Percentiles rank a stretch among this genome's conserved stretches.
These are phyloP conservation scores for Hanseniaspora uvarum DNA, from an alignment of 1,139 yeast genomes.

Conservation along the genomic window DNA sequence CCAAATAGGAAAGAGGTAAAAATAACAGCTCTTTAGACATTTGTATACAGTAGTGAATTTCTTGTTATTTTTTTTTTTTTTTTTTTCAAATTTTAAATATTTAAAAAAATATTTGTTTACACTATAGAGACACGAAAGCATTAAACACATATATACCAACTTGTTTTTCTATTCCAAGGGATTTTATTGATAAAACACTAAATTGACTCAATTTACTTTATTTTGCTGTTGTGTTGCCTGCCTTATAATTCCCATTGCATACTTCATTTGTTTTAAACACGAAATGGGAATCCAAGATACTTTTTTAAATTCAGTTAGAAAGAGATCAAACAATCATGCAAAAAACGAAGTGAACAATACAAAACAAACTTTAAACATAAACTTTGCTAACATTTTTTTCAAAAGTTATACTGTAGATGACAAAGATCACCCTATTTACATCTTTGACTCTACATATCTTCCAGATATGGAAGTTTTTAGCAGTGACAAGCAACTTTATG, in stretches of 20 bases:
- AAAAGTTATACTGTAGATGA: constrained; percentile 47
- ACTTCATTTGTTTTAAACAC: not conserved
- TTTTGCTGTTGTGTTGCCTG: not conserved
- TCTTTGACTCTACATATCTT: constrained; percentile 66
- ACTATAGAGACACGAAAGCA: not conserved
- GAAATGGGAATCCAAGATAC: constrained; percentile 14
- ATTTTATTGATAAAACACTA: not conserved
- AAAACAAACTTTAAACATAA: constrained; percentile 29
- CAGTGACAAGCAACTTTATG: constrained; percentile 32
- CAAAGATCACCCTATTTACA: constrained; percentile 54
- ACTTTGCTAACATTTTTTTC: constrained; percentile 45
- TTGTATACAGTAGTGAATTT: not conserved
- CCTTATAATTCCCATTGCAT: not conserved
- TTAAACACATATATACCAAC: not conserved
- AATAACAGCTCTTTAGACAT: too few species aligned
- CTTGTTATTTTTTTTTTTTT: not conserved
- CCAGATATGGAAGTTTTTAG: constrained; percentile 39
- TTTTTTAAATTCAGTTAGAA: constrained; percentile 6
- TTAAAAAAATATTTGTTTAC: too few species aligned
- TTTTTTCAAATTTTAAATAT: not conserved
- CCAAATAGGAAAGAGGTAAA: not conserved
- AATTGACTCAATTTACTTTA: not conserved
- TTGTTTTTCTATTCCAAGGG: too few species aligned
- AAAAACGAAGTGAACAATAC: not conserved
- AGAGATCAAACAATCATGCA: not conserved